Evolutionary conservation across 2,329 filamentous ascomycete genomes (phyloP).

Genomic region (Aspergillus chevalieri): DNA sequence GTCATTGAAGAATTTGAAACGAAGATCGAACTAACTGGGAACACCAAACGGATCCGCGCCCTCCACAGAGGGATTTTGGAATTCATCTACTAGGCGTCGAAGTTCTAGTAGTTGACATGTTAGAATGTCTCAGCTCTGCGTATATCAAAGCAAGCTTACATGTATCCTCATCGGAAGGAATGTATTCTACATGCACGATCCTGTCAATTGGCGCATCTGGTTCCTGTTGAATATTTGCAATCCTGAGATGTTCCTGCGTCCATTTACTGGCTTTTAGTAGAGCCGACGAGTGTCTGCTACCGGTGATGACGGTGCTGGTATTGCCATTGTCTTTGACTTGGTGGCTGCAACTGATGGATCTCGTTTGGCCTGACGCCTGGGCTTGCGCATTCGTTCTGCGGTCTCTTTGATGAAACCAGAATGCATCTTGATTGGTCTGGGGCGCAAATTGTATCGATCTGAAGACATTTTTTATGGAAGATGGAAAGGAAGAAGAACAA

Average conservation of each 20-base stretch:
- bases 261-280: not conserved
- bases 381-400: too few species aligned
- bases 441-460: too few species aligned
- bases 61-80: not conserved
- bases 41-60: not conserved
- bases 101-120: not conserved
- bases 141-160: not conserved
- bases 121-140: not conserved
- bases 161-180: not conserved
- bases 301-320: too few species aligned
- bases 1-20: slow-evolving; percentile 4
- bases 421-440: too few species aligned
- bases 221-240: not conserved
- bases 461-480: too few species aligned
- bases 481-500: too few species aligned
- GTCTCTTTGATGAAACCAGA: too few species aligned
- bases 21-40: not conserved
- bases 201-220: not conserved
- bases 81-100: not conserved
- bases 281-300: not conserved
- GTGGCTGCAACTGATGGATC: too few species aligned
- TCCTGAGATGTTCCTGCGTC: not conserved
- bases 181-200: not conserved
- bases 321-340: too few species aligned
- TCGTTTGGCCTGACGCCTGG: too few species aligned